Conservation (phyloP, 140 eudicot species). For the Artemisia princeps region DNA sequence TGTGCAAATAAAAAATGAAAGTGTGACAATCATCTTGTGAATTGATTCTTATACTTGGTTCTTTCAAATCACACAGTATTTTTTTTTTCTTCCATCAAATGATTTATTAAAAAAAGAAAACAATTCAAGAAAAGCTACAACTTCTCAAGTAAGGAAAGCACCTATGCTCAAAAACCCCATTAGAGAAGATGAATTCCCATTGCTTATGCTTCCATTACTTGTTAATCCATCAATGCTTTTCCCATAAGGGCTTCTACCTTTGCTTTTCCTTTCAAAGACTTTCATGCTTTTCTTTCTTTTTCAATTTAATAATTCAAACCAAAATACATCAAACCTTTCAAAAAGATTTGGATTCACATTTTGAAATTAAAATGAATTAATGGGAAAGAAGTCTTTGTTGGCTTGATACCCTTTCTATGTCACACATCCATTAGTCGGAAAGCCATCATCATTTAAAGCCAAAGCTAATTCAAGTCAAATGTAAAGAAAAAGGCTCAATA, state of each 20-base stretch:
- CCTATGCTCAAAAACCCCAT: slow-evolving; percentile 31
- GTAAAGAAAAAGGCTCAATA: slow-evolving; percentile 12
- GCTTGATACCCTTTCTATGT: slow-evolving; percentile 39
- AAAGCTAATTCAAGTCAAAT: slow-evolving; percentile 27
- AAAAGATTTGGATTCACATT: slow-evolving; percentile 23
- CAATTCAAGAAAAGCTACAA: slow-evolving; percentile 36
- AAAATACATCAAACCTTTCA: slow-evolving; percentile 24
- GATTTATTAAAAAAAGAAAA: slow-evolving; percentile 3
- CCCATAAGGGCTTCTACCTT: slow-evolving; percentile 30
- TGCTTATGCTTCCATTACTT: slow-evolving; percentile 32
- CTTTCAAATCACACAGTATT: too few relatives aligned
- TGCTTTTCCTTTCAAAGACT: slow-evolving; percentile 31
- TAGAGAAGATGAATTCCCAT: slow-evolving; percentile 35
- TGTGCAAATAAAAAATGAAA: too few relatives aligned
- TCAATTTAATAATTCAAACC: slow-evolving; percentile 22
- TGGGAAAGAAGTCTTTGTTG: slow-evolving; percentile 36
- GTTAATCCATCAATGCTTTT: slow-evolving; percentile 25
- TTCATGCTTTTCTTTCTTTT: slow-evolving; percentile 23
- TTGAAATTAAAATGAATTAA: slow-evolving; percentile 28
- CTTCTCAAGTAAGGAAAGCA: slow-evolving; percentile 55
- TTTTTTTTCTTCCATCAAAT: slow-evolving; percentile 9
- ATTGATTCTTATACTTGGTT: background rate
- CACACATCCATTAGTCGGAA: slow-evolving; percentile 40
- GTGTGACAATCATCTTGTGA: background rate
- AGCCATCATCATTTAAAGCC: slow-evolving; percentile 5